phyloP scores from a whole-genome alignment of 164 flowering plant species.

The Chloranthus sessilifolius region DNA sequence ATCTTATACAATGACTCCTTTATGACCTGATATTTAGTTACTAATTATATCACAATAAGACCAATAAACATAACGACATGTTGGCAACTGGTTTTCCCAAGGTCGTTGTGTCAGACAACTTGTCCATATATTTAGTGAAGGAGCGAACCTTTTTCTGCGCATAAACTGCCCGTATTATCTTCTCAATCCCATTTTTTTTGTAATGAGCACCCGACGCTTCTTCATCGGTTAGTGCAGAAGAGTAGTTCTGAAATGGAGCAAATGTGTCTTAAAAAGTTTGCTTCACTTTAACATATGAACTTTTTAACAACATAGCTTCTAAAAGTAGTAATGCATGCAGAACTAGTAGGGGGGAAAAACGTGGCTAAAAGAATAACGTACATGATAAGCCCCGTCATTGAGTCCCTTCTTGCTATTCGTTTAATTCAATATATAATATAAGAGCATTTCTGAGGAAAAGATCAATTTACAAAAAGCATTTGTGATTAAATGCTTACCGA shows the following conservation, averaged over 20 bases:
- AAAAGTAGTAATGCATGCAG: slow-evolving; percentile 1
- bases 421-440: neutral
- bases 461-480: neutral
- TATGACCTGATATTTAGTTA: too few species aligned
- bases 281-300: slow-evolving; percentile 1
- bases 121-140: too few species aligned
- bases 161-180: slow-evolving; percentile 60
- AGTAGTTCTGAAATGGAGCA: slow-evolving; percentile 61
- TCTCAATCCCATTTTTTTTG: slow-evolving; percentile 43
- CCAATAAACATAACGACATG: too few species aligned
- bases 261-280: neutral
- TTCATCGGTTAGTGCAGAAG: slow-evolving; percentile 90
- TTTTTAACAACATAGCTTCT: neutral
- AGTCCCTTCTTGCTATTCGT: neutral
- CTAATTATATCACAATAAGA: too few species aligned
- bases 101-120: too few species aligned
- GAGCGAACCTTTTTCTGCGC: slow-evolving; percentile 55
- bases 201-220: slow-evolving; percentile 47
- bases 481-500: slow-evolving; percentile 45
- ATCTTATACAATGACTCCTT: too few species aligned
- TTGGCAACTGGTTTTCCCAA: too few species aligned
- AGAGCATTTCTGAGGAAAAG: neutral
- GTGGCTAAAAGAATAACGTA: neutral
- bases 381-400: neutral
- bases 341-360: neutral